Percentiles rank a stretch among this genome's conserved stretches.
phyloP scores from a whole-genome alignment of 352 stramenopile species.

The Peronosclerospora sorghi region DNA sequence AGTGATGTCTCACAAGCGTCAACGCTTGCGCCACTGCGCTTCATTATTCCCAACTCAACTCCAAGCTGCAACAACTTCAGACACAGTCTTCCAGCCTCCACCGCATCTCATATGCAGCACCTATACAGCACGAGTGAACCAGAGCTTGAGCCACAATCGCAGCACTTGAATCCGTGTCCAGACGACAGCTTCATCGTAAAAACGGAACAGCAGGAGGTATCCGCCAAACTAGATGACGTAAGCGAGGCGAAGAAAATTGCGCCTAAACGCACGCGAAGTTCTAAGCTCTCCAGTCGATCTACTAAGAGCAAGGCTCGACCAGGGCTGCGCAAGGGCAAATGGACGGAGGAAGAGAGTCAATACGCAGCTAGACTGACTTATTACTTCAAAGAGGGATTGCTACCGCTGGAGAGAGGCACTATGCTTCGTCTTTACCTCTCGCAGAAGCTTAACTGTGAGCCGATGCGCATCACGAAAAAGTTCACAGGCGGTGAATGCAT shows the following conservation, averaged over 20 bases:
- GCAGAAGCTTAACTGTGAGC: conserved; percentile 87
- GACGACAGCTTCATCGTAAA: conserved; percentile 16
- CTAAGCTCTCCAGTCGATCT: conserved; percentile 53
- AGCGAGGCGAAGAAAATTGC: conserved; percentile 41
- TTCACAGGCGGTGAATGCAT: conserved; percentile 87
- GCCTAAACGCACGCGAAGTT: conserved; percentile 34
- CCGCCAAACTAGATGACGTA: conserved; percentile 6
- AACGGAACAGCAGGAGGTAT: conserved; percentile 13
- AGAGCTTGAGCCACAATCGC: conserved; percentile 16
- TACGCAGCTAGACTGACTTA: conserved; percentile 66
- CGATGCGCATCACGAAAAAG: conserved; percentile 90
- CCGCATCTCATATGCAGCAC: conserved; percentile 2
- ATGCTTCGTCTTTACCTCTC: conserved; percentile 87
- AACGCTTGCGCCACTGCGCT: conserved; percentile 60
- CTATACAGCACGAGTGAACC: conserved; percentile 13
- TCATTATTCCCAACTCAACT: conserved; percentile 61
- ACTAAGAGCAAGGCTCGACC: conserved; percentile 80
- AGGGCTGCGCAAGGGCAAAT: conserved; percentile 81
- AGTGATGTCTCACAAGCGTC: conserved; percentile 15
- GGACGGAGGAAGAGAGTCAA: conserved; percentile 70
- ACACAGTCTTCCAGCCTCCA: conserved; percentile 1
- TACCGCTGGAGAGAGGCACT: conserved; percentile 76
- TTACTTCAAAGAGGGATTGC: conserved; percentile 79
- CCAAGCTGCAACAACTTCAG: conserved; percentile 14
- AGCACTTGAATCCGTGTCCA: conserved; percentile 16